phyloP scores from a whole-genome alignment of 2,329 filamentous ascomycete genomes.

The Phyllosticta capitalensis region DNA sequence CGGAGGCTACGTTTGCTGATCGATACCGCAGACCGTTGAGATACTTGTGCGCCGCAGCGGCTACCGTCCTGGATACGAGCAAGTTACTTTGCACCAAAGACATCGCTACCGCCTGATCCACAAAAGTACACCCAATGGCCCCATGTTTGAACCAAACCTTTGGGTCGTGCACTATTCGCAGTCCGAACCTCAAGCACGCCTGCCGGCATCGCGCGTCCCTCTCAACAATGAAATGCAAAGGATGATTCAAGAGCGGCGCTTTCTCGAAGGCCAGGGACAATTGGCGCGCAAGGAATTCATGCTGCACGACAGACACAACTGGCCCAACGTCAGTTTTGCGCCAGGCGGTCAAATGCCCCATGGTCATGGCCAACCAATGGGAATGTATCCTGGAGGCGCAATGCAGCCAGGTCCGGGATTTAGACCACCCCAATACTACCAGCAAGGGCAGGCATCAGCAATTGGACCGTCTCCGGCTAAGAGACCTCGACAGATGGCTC shows the following conservation, averaged over 20 bases:
- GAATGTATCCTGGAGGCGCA: slow-evolving; percentile 18
- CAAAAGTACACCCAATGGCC: slow-evolving; percentile 60
- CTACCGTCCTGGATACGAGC: slow-evolving; percentile 64
- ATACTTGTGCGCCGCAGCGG: slow-evolving; percentile 76
- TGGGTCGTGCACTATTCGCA: slow-evolving; percentile 89
- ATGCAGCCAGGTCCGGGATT: slow-evolving; percentile 21
- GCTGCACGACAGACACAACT: slow-evolving; percentile 79
- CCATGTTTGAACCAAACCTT: slow-evolving; percentile 62
- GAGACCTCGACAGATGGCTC: slow-evolving; percentile 31
- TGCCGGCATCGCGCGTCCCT: slow-evolving; percentile 59
- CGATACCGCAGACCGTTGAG: slow-evolving; percentile 65
- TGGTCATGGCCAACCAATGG: slow-evolving; percentile 4
- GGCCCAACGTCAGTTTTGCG: slow-evolving; percentile 52
- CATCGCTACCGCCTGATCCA: slow-evolving; percentile 77
- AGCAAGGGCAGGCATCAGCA: slow-evolving; percentile 17
- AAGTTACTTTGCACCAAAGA: slow-evolving; percentile 65
- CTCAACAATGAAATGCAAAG: slow-evolving; percentile 49
- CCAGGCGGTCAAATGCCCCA: slow-evolving; percentile 3
- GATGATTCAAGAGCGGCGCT: slow-evolving; percentile 51
- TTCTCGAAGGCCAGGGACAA: slow-evolving; percentile 63
- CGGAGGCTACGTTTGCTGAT: slow-evolving; percentile 4
- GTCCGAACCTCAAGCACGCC: slow-evolving; percentile 61
- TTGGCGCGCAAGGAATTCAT: slow-evolving; percentile 85
- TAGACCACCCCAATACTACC: slow-evolving; percentile 21
- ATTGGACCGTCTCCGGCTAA: slow-evolving; percentile 38